phyloP scores from a whole-genome alignment of 2,329 filamentous ascomycete species.

The Colletotrichum spaethianum region DNA sequence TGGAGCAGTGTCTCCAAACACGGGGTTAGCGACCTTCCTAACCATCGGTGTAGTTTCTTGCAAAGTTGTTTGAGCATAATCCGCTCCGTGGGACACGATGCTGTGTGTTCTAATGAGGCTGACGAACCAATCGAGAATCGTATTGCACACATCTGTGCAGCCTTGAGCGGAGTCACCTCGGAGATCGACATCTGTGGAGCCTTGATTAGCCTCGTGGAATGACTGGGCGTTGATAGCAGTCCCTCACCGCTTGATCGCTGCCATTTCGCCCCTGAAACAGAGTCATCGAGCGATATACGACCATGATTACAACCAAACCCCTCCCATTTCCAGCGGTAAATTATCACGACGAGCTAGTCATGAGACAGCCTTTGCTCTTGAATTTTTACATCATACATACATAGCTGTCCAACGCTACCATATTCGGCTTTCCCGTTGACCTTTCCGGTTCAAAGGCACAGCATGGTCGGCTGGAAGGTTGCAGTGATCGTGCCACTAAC shows the following conservation, averaged over 20 bases:
- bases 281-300: neutral
- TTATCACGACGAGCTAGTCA: neutral
- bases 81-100: neutral
- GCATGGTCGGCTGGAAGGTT: slow-evolving; percentile 31
- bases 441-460: neutral
- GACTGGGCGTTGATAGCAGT: neutral
- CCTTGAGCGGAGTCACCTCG: slow-evolving; percentile 28
- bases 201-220: neutral
- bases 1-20: too few relatives aligned
- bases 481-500: slow-evolving; percentile 29
- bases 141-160: neutral
- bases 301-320: neutral
- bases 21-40: too few relatives aligned
- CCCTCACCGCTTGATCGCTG: slow-evolving; percentile 11
- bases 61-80: too few relatives aligned
- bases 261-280: neutral
- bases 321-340: neutral
- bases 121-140: slow-evolving; percentile 6
- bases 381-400: neutral
- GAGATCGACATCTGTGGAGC: slow-evolving; percentile 10
- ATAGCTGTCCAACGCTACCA: neutral
- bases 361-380: too few relatives aligned
- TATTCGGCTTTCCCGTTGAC: neutral
- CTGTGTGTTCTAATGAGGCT: neutral
- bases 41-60: neutral